These are phyloP conservation scores for Neurospora discreta DNA, from an alignment of 495 filamentous ascomycete species.

Conservation along the genomic window DNA sequence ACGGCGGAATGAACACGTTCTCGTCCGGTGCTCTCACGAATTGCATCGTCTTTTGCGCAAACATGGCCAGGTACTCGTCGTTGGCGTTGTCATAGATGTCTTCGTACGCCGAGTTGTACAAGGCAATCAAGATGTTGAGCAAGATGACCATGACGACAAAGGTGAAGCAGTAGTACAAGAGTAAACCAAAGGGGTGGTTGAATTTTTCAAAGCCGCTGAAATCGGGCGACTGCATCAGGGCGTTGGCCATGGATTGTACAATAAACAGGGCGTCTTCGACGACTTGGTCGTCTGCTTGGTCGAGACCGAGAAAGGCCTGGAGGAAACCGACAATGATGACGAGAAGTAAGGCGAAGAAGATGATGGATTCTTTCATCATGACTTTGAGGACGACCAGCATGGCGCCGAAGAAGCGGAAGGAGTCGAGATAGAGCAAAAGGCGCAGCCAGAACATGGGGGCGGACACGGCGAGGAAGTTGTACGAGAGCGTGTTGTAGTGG, in stretches of 20 bases:
- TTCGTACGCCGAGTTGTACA: conserved; percentile 93
- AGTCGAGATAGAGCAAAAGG: conserved; percentile 85
- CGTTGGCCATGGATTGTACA: conserved; percentile 80
- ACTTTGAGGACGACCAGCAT: conserved; percentile 96
- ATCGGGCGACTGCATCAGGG: conserved; percentile 80
- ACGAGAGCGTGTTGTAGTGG: conserved; percentile 66
- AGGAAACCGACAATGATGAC: conserved; percentile 85
- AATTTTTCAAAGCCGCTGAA: conserved; percentile 78
- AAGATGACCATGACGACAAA: conserved; percentile 94
- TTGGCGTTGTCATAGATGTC: conserved; percentile 91
- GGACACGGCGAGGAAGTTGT: conserved; percentile 84
- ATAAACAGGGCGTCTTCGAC: conserved; percentile 56
- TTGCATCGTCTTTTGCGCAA: conserved; percentile 83
- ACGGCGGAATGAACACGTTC: conserved; percentile 92
- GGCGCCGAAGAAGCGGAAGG: conserved; percentile 89
- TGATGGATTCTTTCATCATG: conserved; percentile 98
- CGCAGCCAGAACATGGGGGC: conserved; percentile 97
- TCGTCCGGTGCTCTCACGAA: conserved; percentile 96
- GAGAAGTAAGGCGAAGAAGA: conserved; percentile 89
- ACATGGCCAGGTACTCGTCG: conserved; percentile 89
- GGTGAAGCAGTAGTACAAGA: conserved; percentile 91
- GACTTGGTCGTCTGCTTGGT: conserved; percentile 60
- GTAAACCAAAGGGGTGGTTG: conserved; percentile 67
- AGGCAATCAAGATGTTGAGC: conserved; percentile 86
- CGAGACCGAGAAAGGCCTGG: conserved; percentile 91